Evolutionary conservation across 2,329 filamentous ascomycete species (phyloP), one percentile per base, ranked within the genome.

Genomic region (Monilinia laxa): DNA sequence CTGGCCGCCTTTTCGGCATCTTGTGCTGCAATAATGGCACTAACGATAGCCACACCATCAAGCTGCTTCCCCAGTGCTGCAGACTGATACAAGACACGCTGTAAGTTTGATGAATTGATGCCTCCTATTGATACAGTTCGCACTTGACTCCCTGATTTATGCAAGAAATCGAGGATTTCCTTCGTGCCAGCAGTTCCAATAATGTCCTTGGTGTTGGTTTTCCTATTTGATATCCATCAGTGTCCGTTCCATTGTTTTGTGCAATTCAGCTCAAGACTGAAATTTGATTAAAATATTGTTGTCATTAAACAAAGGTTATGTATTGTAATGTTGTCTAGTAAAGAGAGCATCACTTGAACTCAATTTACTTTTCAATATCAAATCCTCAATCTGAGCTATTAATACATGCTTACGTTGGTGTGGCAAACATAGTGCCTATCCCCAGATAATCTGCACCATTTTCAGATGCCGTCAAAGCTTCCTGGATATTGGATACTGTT

Each of bases 381-480:
- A n/a, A 18, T 42, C 18, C 6, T 23, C 12, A n/a, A 18, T 28
- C n/a, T 54, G 23, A 14, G 12, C 23, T 28, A 12, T 10, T 45
- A 16, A 25, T 18, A 2, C 35, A 28, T 31, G 67, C 70, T 77
- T 80, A 91, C 85, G 93, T 97, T 59, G 87, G 78, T 0, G 94
- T 98, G 20, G 93, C 86, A 79, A 90, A 97, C 70, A 97, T 87
- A 1, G 94, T 95, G 35, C 95, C 94, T 58, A 98, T 88, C 23
- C 94, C 95, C 5, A 98, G 82, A 78, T 98, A 98, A 77, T 95
- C 88, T 38, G 93, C 93, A n/a, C 92, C 92, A 62, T 84, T 85
- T 62, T 84, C 80, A 67, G 90, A 89, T 0, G 93, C 94, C 65
- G 79, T 81, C 58, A 88, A 78, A 4, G 92, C 91, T 80, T 98